These are phyloP conservation scores for Mycena pura DNA, from an alignment of 768 basidiomycete species.

Conservation along the genomic window DNA sequence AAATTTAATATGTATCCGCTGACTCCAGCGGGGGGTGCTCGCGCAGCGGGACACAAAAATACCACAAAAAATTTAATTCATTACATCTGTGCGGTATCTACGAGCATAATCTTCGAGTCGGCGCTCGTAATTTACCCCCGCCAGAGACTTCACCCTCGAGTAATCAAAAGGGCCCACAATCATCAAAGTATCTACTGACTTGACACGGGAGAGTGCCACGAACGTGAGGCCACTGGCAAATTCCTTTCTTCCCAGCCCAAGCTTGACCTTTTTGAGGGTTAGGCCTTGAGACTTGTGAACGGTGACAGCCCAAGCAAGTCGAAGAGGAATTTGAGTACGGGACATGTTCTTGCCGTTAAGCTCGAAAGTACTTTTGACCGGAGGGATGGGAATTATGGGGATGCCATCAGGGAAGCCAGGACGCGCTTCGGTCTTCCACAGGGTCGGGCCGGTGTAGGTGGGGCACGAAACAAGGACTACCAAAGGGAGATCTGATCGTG, in stretches of 20 bases:
- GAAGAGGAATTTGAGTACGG: slow-evolving; percentile 54
- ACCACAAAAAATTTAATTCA: too few species aligned
- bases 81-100: too few species aligned
- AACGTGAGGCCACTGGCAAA: slow-evolving; percentile 26
- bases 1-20: too few species aligned
- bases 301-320: slow-evolving; percentile 75
- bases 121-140: not conserved
- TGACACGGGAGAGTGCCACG: slow-evolving; percentile 22
- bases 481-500: slow-evolving; percentile 18
- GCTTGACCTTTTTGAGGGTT: slow-evolving; percentile 68
- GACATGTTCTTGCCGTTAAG: slow-evolving; percentile 1
- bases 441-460: slow-evolving; percentile 27
- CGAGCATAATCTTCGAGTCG: not conserved
- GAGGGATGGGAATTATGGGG: slow-evolving; percentile 24
- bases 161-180: slow-evolving; percentile 15
- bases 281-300: slow-evolving; percentile 82
- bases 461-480: slow-evolving; percentile 26
- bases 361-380: slow-evolving; percentile 21
- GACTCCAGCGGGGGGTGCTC: too few species aligned
- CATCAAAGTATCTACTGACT: not conserved
- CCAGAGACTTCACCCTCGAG: not conserved
- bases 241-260: slow-evolving; percentile 54
- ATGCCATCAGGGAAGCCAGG: slow-evolving; percentile 13
- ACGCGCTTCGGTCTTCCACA: slow-evolving; percentile 13
- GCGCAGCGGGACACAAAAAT: too few species aligned